Conservation (phyloP, 2,329 filamentous ascomycete genomes). For the Neonectria coccinea region DNA sequence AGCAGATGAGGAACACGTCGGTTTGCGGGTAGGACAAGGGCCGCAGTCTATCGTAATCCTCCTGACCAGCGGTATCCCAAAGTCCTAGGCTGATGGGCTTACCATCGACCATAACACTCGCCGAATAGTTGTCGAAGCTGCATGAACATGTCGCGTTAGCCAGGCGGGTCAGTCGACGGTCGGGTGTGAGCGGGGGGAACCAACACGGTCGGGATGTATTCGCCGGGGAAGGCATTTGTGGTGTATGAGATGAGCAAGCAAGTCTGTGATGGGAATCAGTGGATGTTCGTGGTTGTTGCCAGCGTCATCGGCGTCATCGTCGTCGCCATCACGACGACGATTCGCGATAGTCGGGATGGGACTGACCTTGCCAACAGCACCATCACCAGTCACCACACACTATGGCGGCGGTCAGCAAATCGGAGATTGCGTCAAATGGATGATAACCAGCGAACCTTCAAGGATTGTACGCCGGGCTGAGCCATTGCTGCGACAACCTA, state of each 20-base stretch:
- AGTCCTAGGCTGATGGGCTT: constrained; percentile 96
- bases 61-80: constrained; percentile 98
- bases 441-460: constrained; percentile 76
- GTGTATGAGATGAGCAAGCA: constrained; percentile 99
- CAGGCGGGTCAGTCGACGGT: constrained; percentile 6
- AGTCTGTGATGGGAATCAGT: constrained; percentile 71
- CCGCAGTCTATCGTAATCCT: constrained; percentile 96
- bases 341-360: constrained; percentile 16
- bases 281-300: constrained; percentile 18
- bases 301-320: background rate
- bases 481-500: constrained; percentile 66
- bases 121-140: constrained; percentile 99
- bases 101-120: constrained; percentile 98
- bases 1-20: constrained; percentile 98
- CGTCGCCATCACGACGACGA: constrained; percentile 12
- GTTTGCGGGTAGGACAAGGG: constrained; percentile 98
- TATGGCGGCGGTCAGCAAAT: constrained; percentile 58
- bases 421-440: constrained; percentile 33
- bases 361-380: constrained; percentile 95
- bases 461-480: constrained; percentile 85
- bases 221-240: constrained; percentile 99
- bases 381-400: constrained; percentile 99
- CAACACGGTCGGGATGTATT: constrained; percentile 99
- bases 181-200: constrained; percentile 50
- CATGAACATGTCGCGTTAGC: constrained; percentile 29